These are phyloP conservation scores for Kwoniella shandongensis DNA, from an alignment of 768 basidiomycete species.

Conservation along the genomic window DNA sequence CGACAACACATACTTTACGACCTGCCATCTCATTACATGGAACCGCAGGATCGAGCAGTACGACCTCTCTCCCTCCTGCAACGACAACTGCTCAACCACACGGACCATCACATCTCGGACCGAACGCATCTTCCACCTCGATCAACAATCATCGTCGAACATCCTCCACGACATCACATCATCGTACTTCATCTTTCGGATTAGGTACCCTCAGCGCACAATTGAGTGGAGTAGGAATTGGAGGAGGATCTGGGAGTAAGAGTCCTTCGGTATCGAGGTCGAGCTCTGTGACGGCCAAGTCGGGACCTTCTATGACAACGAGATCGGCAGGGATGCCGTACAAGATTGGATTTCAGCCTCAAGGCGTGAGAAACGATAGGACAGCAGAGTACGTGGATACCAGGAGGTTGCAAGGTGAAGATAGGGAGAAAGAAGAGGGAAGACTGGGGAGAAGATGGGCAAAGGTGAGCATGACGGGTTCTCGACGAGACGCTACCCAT, in stretches of 20 bases:
- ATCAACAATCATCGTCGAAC: conserved; percentile 3
- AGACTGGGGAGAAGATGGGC: conserved; percentile 83
- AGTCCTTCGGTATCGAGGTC: conserved; percentile 27
- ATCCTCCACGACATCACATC: conserved; percentile 3
- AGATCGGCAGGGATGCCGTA: conserved; percentile 58
- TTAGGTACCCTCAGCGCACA: neutral
- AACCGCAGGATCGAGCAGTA: conserved; percentile 2
- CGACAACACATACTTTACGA: conserved; percentile 12
- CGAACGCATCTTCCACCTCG: conserved; percentile 12
- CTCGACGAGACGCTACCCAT: neutral
- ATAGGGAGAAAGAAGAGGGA: conserved; percentile 71
- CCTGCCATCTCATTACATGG: neutral
- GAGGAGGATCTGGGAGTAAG: neutral
- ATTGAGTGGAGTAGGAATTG: neutral
- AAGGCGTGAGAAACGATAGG: conserved; percentile 71
- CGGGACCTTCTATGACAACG: conserved; percentile 9
- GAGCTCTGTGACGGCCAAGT: conserved; percentile 19
- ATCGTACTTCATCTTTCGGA: conserved; percentile 14
- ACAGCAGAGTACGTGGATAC: conserved; percentile 75
- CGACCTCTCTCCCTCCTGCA: conserved; percentile 9
- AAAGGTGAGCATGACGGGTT: conserved; percentile 68
- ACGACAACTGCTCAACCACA: conserved; percentile 19
- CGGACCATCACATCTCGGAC: conserved; percentile 33
- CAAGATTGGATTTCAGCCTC: conserved; percentile 89
- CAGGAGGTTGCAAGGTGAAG: conserved; percentile 53